Evolutionary conservation across 2,329 filamentous ascomycete genomes (phyloP).

Genomic region (Ceratocystis alfenasii): DNA sequence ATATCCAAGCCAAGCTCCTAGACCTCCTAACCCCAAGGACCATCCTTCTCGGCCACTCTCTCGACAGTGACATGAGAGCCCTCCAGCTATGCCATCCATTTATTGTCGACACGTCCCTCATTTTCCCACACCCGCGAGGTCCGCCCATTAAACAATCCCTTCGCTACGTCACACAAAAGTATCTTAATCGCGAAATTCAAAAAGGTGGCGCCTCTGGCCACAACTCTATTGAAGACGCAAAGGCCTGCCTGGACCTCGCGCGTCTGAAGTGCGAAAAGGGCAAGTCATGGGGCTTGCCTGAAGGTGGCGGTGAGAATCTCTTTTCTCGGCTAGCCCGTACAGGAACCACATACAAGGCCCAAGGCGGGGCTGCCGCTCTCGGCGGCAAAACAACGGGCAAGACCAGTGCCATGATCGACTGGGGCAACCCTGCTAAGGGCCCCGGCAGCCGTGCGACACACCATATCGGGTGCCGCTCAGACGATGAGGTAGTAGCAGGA

Average conservation of each 20-base stretch:
- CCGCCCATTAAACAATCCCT: conserved; percentile 81
- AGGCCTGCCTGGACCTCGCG: conserved; percentile 79
- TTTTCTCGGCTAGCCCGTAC: conserved; percentile 67
- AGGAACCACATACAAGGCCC: conserved; percentile 49
- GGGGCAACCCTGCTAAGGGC: conserved; percentile 62
- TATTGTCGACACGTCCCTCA: conserved; percentile 79
- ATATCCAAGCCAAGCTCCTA: conserved; percentile 71
- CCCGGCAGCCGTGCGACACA: conserved; percentile 45
- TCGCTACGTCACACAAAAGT: conserved; percentile 80
- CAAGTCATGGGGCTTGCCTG: conserved; percentile 68
- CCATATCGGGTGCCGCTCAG: conserved; percentile 45
- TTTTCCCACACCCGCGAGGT: conserved; percentile 83
- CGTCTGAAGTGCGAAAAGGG: conserved; percentile 95
- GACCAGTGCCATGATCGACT: conserved; percentile 70
- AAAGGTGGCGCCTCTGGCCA: conserved; percentile 65
- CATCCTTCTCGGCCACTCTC: conserved; percentile 67
- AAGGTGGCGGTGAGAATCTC: conserved; percentile 71
- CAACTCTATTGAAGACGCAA: conserved; percentile 85
- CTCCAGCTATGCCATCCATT: conserved; percentile 82
- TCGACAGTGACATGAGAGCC: conserved; percentile 74
- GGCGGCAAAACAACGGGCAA: conserved; percentile 46
- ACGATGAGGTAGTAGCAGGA: conserved; percentile 45
- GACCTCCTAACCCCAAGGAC: conserved; percentile 58
- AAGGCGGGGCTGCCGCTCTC: conserved; percentile 45
- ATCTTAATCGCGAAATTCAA: conserved; percentile 77